Evolutionary conservation across 73 alveolate species (phyloP).

Genomic region (Symbiodinium natans): DNA sequence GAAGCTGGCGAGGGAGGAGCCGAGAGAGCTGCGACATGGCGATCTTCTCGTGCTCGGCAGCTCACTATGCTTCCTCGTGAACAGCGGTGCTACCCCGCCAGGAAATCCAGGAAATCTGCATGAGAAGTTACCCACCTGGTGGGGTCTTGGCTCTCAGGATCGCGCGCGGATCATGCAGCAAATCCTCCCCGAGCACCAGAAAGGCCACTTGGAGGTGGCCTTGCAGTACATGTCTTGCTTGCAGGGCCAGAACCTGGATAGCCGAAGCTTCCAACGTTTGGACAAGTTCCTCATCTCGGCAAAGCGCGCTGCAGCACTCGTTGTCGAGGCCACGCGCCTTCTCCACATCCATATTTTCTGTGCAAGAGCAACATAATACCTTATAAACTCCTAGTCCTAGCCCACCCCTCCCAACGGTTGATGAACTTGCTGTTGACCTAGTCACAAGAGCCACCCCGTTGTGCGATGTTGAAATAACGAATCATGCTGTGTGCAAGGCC

Average conservation of each 20-base stretch:
- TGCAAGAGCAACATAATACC: no score
- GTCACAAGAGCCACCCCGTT: no score
- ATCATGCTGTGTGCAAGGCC: conserved; percentile 1
- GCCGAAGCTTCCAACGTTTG: background rate
- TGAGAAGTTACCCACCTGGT: conserved; percentile 71
- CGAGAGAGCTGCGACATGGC: conserved; percentile 30
- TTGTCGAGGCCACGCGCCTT: conserved; percentile 28
- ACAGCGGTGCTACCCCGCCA: background rate
- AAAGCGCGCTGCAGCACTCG: conserved; percentile 36
- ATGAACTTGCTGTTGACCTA: no score
- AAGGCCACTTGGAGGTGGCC: conserved; percentile 12
- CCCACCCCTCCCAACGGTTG: no score
- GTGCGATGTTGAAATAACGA: no score
- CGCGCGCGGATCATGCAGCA: conserved; percentile 21
- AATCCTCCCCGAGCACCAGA: background rate
- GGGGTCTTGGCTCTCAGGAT: conserved; percentile 39
- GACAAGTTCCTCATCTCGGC: conserved; percentile 46
- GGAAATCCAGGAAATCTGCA: background rate
- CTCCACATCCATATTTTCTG: no score
- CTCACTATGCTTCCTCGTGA: conserved; percentile 49
- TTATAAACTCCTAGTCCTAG: no score
- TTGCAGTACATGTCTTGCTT: conserved; percentile 43
- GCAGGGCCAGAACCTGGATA: conserved; percentile 65
- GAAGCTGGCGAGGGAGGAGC: conserved; percentile 21
- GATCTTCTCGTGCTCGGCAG: conserved; percentile 69